Base-by-base conservation (phyloP, 2,329 filamentous ascomycete genomes). In the Cadophora sp. region DNA sequence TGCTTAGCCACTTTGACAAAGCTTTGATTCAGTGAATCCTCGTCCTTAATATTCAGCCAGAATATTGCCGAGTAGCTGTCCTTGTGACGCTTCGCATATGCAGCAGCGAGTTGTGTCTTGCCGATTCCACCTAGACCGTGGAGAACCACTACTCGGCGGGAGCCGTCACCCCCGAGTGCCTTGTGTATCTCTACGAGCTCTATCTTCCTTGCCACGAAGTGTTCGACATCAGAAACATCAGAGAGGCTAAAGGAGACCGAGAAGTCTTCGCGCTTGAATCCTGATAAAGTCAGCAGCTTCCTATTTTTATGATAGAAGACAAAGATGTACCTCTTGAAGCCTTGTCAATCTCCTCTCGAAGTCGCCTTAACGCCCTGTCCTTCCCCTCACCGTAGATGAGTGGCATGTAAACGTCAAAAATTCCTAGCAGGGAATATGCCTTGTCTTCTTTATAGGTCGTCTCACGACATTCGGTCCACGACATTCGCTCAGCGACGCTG, bases 391-490 rank as follows among this genome's bases (percentile, higher is more conserved):
- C 80, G 58, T 83, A 84, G 0, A 83, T 60, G 4, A 83, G 69
- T 0, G 81, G 77, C 78, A 84, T 82, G 45, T 80, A 78, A 33
- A 84, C 75, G 0, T 75, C 74, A 33, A 84, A 83, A 0, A 83
- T 75, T 0, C 82, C 82, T 3, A 84, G 67, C 0, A 84, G 72
- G 11, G 76, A 82, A 48, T 83, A 84, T 0, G 81, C 80, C n/a
- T 76, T 76, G 47, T 83, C 82, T 63, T 84, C 81, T 0, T 63
- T 65, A 0, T 73, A 76, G 0, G 81, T 81, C 3, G 81, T 81
- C 3, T 72, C 39, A 0, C 81, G 75, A 11, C 69, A 59, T 5
- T 75, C 73, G 2, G 80, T 80, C 81, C 80, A 83, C 0, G 78
- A 78, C 78, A 82, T 56, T 68, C 65, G 62, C 59, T 71, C 55